A percentile compares a stretch with the other conserved stretches of the same genome.
These are phyloP conservation scores for Boeremia lycopersici DNA, from an alignment of 2,329 filamentous ascomycete species.

Conservation along the genomic window DNA sequence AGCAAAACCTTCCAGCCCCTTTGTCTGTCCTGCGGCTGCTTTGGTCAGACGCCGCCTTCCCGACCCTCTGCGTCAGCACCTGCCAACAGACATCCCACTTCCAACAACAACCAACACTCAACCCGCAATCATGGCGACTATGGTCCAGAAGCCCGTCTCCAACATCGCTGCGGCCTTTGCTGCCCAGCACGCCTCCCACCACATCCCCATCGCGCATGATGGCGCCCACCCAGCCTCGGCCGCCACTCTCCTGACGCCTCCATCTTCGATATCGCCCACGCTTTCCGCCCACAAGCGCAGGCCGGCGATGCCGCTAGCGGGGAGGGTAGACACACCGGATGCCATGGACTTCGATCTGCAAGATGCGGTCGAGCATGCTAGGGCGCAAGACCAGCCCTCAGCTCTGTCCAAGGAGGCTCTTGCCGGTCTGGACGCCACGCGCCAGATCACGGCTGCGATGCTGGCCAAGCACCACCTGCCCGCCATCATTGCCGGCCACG, in stretches of 20 bases:
- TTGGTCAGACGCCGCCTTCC: constrained; percentile 29
- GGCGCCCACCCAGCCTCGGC: constrained; percentile 29
- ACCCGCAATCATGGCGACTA: constrained; percentile 44
- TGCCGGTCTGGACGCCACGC: constrained; percentile 70
- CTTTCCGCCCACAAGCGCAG: constrained; percentile 82
- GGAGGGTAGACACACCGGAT: constrained; percentile 53
- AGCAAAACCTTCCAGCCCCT: constrained; percentile 4
- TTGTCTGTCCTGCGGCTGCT: constrained; percentile 22
- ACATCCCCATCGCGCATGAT: constrained; percentile 40
- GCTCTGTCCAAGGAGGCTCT: constrained; percentile 58
- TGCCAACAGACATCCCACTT: constrained; percentile 12
- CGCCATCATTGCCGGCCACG: constrained; percentile 86
- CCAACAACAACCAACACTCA: not conserved
- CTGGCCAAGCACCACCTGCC: constrained; percentile 90
- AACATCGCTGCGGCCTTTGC: constrained; percentile 51
- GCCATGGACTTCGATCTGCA: constrained; percentile 87
- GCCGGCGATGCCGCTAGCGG: constrained; percentile 52
- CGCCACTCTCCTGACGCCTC: constrained; percentile 79
- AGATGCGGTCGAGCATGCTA: constrained; percentile 64
- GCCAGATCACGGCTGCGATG: constrained; percentile 82
- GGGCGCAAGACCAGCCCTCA: constrained; percentile 51
- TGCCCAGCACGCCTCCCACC: constrained; percentile 31
- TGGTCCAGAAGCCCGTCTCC: constrained; percentile 45
- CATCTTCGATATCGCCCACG: constrained; percentile 91
- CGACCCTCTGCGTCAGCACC: constrained; percentile 42